phyloP scores from a whole-genome alignment of 2,329 filamentous ascomycete genomes.

The Clarireedia hainanense region DNA sequence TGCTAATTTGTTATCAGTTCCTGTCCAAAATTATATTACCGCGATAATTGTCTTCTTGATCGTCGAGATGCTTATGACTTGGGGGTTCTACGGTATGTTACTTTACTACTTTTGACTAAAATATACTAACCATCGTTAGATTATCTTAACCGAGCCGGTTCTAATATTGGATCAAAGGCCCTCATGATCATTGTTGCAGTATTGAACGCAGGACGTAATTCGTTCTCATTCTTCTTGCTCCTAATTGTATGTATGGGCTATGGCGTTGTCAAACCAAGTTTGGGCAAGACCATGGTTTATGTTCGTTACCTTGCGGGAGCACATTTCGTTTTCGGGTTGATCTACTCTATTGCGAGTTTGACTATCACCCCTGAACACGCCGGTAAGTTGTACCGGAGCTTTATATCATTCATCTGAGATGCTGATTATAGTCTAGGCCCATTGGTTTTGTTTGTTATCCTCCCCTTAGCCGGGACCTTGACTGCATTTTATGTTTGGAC shows the following conservation, averaged over 20 bases:
- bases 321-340: constrained; percentile 90
- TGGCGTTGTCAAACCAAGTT: constrained; percentile 87
- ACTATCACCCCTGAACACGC: constrained; percentile 83
- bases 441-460: constrained; percentile 83
- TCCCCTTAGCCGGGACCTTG: constrained; percentile 83
- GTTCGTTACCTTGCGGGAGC: constrained; percentile 84
- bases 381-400: constrained; percentile 33
- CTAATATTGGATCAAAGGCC: constrained; percentile 74
- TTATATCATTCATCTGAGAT: background rate
- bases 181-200: constrained; percentile 88
- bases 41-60: constrained; percentile 92
- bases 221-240: constrained; percentile 95
- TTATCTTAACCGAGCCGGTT: constrained; percentile 84
- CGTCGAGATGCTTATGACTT: constrained; percentile 95
- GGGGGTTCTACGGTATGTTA: constrained; percentile 80
- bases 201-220: constrained; percentile 88
- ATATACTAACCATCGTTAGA: constrained; percentile 47
- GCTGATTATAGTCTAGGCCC: constrained; percentile 47
- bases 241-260: constrained; percentile 99
- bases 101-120: background rate
- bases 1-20: constrained; percentile 49
- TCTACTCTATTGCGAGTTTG: constrained; percentile 86
- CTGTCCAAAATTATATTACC: constrained; percentile 98
- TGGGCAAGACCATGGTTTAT: constrained; percentile 90
- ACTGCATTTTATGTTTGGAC: constrained; percentile 99